phyloP scores from a whole-genome alignment of 2,329 filamentous ascomycete genomes.

The Fusarium lyarnte region DNA sequence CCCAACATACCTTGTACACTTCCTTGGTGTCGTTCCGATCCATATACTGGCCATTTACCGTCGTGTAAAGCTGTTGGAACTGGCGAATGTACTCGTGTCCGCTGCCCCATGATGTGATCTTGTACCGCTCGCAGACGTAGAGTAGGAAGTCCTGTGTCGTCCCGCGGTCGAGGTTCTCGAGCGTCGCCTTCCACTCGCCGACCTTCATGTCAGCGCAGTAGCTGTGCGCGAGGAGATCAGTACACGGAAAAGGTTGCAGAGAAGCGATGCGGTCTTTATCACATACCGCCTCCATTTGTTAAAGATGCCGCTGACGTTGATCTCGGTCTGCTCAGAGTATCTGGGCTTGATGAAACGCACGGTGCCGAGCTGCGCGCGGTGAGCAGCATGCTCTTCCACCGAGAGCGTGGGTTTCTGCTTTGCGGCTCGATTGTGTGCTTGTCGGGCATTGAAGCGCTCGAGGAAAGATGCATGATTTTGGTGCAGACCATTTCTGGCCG shows the following conservation, averaged over 20 bases:
- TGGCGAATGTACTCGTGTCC: conserved; percentile 41
- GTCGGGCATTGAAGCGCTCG: not conserved
- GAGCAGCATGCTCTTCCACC: not conserved
- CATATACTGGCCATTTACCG: conserved; percentile 4
- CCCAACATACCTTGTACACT: not conserved
- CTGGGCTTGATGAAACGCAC: not conserved
- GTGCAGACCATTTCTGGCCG: not conserved
- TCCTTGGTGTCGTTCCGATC: not conserved
- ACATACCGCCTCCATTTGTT: not conserved
- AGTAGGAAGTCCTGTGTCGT: conserved; percentile 42
- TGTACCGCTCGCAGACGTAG: conserved; percentile 35
- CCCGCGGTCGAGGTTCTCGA: conserved; percentile 25
- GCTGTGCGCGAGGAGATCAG: not conserved
- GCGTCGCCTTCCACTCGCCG: conserved; percentile 29
- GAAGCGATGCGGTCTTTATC: not conserved
- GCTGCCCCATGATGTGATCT: conserved; percentile 37
- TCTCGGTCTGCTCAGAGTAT: not conserved
- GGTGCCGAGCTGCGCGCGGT: not conserved
- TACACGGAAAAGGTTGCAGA: not conserved
- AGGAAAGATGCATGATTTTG: not conserved
- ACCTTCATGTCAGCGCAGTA: conserved; percentile 35
- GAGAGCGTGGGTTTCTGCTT: not conserved
- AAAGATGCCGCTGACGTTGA: not conserved
- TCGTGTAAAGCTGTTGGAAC: conserved; percentile 35
- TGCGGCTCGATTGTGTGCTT: not conserved